Evolutionary conservation across 1,139 yeast species (phyloP), one percentile per base, ranked within the genome.

Genomic region (Hemisphaericaspora xylanilytica): DNA sequence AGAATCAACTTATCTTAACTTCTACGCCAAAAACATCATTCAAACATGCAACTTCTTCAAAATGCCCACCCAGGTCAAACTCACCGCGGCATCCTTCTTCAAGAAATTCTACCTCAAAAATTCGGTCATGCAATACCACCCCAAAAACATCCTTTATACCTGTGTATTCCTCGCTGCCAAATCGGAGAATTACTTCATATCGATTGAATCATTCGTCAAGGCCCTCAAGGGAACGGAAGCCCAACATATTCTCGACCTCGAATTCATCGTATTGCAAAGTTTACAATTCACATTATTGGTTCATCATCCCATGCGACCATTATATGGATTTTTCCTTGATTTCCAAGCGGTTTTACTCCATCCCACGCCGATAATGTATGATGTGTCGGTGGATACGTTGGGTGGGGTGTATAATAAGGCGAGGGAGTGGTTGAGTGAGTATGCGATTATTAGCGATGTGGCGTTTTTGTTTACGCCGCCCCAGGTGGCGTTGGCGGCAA

Each of bases 311-410:
- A 82, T 80, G 59, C 72, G 85, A 44, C 89, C 97, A 0, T 63
- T 92, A 18, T 94, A 90, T 58, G 98, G 98, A 20, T 89, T 92
- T 55, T 90, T 84, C 59, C 73, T 92, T 32, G 98, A 92, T 59
- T 87, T 60, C 41, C 98, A 92, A 57, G 74, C 78, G 16, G 75
- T 79, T 1, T 63, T 88, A 37, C 53, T 69, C 34, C 62, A 63
- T 41, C 69, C 73, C 2, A 46, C 51, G 5, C 71, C 69, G 2
- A 50, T 57, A 26, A 56, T 62, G 60, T 61, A 62, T 40, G 73
- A 66, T 41, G 63, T 68, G 5, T 58, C 60, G 2, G 62, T 70
- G 10, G 75, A 73, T 39, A 63, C 73, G 14, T 54, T 78, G 18
- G 80, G 79, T 1, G 66, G 68, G 38, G 67, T 76, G 28, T 87